phyloP scores from a whole-genome alignment of 2,329 filamentous ascomycete genomes.

The Pseudogymnoascus sp. region DNA sequence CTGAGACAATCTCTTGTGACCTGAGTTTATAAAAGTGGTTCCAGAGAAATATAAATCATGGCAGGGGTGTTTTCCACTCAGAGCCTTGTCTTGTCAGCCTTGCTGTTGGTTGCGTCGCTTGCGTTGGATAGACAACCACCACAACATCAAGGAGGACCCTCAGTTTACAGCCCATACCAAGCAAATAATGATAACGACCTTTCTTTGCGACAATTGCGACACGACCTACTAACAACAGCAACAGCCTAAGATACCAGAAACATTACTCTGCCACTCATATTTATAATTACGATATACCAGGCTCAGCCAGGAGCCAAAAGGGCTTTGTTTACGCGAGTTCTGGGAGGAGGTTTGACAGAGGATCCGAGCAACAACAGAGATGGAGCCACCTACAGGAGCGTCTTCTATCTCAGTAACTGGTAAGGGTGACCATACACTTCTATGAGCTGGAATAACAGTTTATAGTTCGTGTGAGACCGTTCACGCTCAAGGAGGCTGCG shows the following conservation, averaged over 20 bases:
- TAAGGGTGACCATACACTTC: conserved; percentile 13
- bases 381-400: conserved; percentile 19
- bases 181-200: conserved; percentile 7
- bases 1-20: neutral
- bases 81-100: neutral
- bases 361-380: conserved; percentile 7
- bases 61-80: neutral
- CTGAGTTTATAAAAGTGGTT: neutral
- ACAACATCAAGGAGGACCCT: conserved; percentile 8
- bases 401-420: conserved; percentile 31
- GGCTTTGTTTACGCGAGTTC: neutral
- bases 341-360: conserved; percentile 4
- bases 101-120: conserved; percentile 3
- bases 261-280: neutral
- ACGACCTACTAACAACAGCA: conserved; percentile 6
- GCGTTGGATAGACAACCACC: conserved; percentile 5
- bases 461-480: conserved; percentile 60
- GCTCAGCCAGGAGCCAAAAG: neutral
- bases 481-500: conserved; percentile 86
- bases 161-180: conserved; percentile 7
- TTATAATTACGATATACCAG: neutral
- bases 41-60: neutral
- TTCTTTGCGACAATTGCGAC: conserved; percentile 6
- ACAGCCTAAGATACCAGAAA: neutral
- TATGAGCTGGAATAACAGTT: conserved; percentile 15